phyloP scores from a whole-genome alignment of 1,284 basidiomycete genomes.

The Tilletiopsis washingtonensis region DNA sequence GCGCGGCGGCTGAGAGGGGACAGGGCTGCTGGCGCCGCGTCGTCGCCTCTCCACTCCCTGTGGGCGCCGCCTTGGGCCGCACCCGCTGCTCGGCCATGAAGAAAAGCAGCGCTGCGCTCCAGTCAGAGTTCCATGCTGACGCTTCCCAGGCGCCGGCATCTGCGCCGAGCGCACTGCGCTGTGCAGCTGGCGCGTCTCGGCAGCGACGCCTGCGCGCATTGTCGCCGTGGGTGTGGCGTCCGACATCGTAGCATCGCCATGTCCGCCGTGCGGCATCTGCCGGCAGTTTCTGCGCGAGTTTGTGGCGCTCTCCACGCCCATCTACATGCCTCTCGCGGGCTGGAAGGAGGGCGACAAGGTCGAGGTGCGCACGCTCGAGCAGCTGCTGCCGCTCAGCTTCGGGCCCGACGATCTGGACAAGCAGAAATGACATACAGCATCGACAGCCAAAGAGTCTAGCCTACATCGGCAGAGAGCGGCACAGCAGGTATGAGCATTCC shows the following conservation, averaged over 20 bases:
- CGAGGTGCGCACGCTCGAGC: constrained; percentile 58
- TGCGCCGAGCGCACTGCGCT: constrained; percentile 44
- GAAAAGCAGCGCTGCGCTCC: too few species aligned
- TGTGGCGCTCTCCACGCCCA: constrained; percentile 61
- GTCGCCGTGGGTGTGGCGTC: constrained; percentile 4
- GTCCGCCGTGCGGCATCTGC: constrained; percentile 68
- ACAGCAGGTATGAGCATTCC: too few species aligned
- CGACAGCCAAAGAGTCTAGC: too few species aligned
- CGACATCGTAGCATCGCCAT: constrained; percentile 28
- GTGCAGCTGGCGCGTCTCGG: constrained; percentile 6
- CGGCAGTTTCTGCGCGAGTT: constrained; percentile 87
- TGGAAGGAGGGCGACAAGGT: constrained; percentile 52
- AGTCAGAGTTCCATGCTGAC: too few species aligned
- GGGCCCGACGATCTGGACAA: too few species aligned
- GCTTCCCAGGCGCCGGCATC: constrained; percentile 29
- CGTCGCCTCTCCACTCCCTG: too few species aligned
- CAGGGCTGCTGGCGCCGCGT: too few species aligned
- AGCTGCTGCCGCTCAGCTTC: constrained; percentile 77
- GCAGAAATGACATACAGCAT: too few species aligned
- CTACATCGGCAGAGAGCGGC: too few species aligned
- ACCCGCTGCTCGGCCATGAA: too few species aligned
- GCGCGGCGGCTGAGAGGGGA: too few species aligned
- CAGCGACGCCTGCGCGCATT: neutral
- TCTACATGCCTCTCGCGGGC: constrained; percentile 66
- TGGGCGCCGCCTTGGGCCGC: too few species aligned